Base-by-base conservation (phyloP, 306 rosid genomes). In the Inga leiocalycina region DNA sequence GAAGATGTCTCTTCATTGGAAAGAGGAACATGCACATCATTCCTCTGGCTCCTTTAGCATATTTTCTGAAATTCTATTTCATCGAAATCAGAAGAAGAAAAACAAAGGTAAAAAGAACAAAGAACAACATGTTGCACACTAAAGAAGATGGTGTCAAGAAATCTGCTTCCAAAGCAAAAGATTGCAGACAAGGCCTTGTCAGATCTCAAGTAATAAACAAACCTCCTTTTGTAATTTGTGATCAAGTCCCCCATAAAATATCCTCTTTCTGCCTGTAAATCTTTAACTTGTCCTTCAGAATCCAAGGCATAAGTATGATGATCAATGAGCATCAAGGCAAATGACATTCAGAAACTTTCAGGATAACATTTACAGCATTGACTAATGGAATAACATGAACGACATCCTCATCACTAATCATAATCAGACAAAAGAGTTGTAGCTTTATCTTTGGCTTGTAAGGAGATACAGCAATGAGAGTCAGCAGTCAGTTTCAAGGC, bases 141-240 rank as follows among this genome's bases (percentile, higher is more conserved):
- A n/a, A n/a, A n/a, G 51, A 72, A 85, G 75, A 67, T 56, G 16
- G 45, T 19, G 66, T 71, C 74, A 79, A 79, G 74, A 62, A 86
- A 68, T 56, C 46, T 46, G 61, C 48, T n/a, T n/a, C n/a, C n/a
- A n/a, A n/a, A n/a, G n/a, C n/a, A 89, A 81, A 74, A 10, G 80
- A 79, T 92, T 72, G 93, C 91, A 44, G 79, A 87, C 85, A 87
- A 89, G 84, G 78, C 71, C 8, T 46, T 91, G 71, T 82, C 92
- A 67, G 84, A 87, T 24, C 69, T 86, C 62, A 72, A 90, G 97
- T 92, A 90, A 64, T 46, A 76, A 74, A 78, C 90, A 76, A 69
- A 96, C 98, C 97, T 92, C 94, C 82, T 89, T 88, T 48, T 94
- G 92, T 74, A 93, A 78, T 19, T 85, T 70, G 71, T 93, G 97